Percentiles rank a stretch among this genome's conserved stretches.
Evolutionary conservation across 2,329 filamentous ascomycete genomes (phyloP).

Genomic region (Monosporascus cannonballus): DNA sequence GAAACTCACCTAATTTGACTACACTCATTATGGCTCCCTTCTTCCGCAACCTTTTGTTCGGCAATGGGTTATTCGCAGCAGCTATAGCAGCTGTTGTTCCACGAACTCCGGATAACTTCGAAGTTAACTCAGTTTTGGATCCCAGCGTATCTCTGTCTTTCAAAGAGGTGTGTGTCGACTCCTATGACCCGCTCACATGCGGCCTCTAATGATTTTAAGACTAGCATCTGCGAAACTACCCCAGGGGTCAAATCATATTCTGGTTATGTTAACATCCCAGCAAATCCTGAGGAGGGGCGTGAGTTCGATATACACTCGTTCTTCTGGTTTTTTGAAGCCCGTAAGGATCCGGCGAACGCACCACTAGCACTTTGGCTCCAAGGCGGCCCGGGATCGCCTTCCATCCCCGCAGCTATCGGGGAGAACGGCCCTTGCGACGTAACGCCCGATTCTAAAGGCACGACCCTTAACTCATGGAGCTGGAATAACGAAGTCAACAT

Average conservation of each 20-base stretch:
- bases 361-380: slow-evolving; percentile 57
- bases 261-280: slow-evolving; percentile 48
- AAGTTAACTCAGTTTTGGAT: background rate
- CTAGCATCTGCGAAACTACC: slow-evolving; percentile 48
- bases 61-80: no score
- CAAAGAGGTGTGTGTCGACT: background rate
- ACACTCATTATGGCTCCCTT: no score
- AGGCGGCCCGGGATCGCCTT: slow-evolving; percentile 52
- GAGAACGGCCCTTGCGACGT: slow-evolving; percentile 41
- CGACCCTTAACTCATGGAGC: no score
- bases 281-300: slow-evolving; percentile 12
- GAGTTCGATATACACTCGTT: slow-evolving; percentile 1
- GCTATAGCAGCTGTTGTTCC: no score
- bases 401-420: slow-evolving; percentile 45
- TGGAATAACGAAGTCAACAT: no score
- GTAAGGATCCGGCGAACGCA: slow-evolving; percentile 42
- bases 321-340: slow-evolving; percentile 39
- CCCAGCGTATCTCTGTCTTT: slow-evolving; percentile 1
- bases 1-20: no score
- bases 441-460: slow-evolving; percentile 40
- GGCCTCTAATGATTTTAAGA: background rate
- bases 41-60: no score
- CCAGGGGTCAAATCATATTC: slow-evolving; percentile 48
- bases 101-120: no score
- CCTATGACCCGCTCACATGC: no score